Evolutionary conservation across 257 asterid species (phyloP), one percentile per base, ranked within the genome.

Genomic region (Prunella vulgaris): DNA sequence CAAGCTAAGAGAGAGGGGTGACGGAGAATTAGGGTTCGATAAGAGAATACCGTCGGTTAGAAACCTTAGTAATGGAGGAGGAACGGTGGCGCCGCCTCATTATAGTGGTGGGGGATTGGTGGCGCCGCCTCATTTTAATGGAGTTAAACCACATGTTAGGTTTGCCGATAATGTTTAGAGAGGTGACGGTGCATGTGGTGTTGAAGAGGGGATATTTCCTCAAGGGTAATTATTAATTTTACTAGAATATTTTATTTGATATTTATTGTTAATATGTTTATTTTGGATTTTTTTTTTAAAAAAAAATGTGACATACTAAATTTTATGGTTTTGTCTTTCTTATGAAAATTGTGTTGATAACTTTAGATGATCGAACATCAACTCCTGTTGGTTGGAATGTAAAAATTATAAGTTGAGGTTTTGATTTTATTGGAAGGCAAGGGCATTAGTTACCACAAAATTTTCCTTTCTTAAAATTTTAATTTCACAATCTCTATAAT

Each of bases 21-120:
- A 86, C 60, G 68, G 78, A 5, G 93, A 84, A 48, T 83, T 84
- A 20, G 96, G 93, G 62, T 78, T 83, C 15, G 78, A 74, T 35
- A 81, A 66, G 71, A 73, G 59, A 15, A 28, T 73, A 21, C 65
- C 68, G 4, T n/a, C n/a, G 4, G 65, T 0, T 71, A 18, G 30
- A 59, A 60, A 15, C 22, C 32, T n/a, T 0, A 28, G 18, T 60
- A 33, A 69, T 24, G 80, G 72, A 32, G 82, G 80, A 21, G 80
- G 80, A 33, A 24, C 10, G 63, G 66, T 2, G 30, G 44, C 18
- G 66, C 69, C 74, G 35, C 51, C n/a, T n/a, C n/a, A n/a, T n/a
- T n/a, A n/a, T n/a, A n/a, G n/a, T n/a, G n/a, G n/a, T n/a, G n/a
- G n/a, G n/a, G n/a, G n/a, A n/a, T n/a, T n/a, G n/a, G n/a, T n/a